Conservation (phyloP, 164 flowering plant species). For the Buxus sempervirens region DNA sequence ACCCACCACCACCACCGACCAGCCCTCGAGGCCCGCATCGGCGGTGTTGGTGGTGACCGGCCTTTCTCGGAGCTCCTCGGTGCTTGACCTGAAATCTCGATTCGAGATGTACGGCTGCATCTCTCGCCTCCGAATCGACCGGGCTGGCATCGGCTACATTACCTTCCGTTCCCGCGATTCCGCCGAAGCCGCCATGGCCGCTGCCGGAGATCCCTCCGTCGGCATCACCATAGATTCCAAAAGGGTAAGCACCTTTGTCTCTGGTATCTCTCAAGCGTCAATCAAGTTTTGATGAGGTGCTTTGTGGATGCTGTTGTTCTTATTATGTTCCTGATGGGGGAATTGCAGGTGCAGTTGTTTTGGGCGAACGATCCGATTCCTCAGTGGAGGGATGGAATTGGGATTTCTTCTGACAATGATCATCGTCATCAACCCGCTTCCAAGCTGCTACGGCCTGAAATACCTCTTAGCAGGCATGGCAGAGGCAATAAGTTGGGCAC, state of each 20-base stretch:
- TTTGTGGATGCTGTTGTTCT: not conserved
- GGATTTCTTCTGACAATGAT: conserved; percentile 23
- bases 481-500: conserved; percentile 55
- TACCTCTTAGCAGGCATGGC: conserved; percentile 70
- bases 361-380: conserved; percentile 63
- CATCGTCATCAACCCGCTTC: conserved; percentile 29
- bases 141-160: conserved; percentile 48
- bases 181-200: conserved; percentile 66
- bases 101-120: conserved; percentile 77
- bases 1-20: too few relatives aligned
- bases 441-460: conserved; percentile 58
- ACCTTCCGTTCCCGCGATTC: conserved; percentile 61
- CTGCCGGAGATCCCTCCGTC: conserved; percentile 57
- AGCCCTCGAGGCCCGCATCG: not conserved
- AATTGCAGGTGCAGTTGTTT: conserved; percentile 58
- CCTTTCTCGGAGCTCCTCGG: conserved; percentile 50
- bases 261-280: not conserved
- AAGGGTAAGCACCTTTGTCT: conserved; percentile 28
- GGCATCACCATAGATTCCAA: conserved; percentile 50
- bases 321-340: not conserved
- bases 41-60: conserved; percentile 50
- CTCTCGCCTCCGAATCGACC: conserved; percentile 71
- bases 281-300: not conserved
- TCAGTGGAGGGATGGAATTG: conserved; percentile 51
- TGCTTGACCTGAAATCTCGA: conserved; percentile 74